Conservation (phyloP, 1,139 yeast genomes). For the Sugiyamaella castrensis region DNA sequence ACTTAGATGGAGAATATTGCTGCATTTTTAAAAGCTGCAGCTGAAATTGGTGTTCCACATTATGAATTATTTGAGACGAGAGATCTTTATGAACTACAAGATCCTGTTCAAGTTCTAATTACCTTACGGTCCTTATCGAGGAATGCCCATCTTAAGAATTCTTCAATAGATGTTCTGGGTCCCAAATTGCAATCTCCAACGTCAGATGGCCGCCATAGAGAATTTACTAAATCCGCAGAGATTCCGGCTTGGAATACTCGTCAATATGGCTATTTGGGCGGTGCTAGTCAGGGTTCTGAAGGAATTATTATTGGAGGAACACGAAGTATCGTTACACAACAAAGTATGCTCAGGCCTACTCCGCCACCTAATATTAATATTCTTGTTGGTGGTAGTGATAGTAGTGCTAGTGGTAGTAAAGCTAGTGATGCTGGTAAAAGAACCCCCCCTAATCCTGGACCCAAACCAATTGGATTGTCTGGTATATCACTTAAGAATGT, state of each 20-base stretch:
- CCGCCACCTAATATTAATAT: conserved; percentile 19
- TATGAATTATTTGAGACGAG: conserved; percentile 83
- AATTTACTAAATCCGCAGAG: conserved; percentile 36
- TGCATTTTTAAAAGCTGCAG: conserved; percentile 57
- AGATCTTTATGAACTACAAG: conserved; percentile 69
- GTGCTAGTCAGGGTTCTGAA: conserved; percentile 52
- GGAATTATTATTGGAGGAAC: conserved; percentile 51
- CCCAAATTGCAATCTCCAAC: conserved; percentile 41
- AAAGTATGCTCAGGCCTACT: conserved; percentile 16
- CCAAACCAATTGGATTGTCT: conserved; percentile 17
- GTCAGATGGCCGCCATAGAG: conserved; percentile 29
- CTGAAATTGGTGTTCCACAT: conserved; percentile 72
- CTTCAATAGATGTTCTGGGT: conserved; percentile 49
- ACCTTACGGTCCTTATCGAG: conserved; percentile 74
- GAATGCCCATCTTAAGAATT: conserved; percentile 49
- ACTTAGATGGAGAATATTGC: conserved; percentile 76
- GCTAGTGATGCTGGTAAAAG: background rate
- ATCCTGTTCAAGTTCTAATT: conserved; percentile 74
- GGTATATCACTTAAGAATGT: background rate
- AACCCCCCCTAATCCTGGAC: conserved; percentile 14
- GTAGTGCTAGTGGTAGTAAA: background rate
- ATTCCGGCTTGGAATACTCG: conserved; percentile 52
- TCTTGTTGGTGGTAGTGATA: conserved; percentile 4
- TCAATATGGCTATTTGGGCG: conserved; percentile 58
- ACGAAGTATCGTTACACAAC: conserved; percentile 41